A percentile compares a stretch with the other conserved stretches of the same genome.
phyloP scores from a whole-genome alignment of 352 stramenopile species.

The Albugo laibachii region DNA sequence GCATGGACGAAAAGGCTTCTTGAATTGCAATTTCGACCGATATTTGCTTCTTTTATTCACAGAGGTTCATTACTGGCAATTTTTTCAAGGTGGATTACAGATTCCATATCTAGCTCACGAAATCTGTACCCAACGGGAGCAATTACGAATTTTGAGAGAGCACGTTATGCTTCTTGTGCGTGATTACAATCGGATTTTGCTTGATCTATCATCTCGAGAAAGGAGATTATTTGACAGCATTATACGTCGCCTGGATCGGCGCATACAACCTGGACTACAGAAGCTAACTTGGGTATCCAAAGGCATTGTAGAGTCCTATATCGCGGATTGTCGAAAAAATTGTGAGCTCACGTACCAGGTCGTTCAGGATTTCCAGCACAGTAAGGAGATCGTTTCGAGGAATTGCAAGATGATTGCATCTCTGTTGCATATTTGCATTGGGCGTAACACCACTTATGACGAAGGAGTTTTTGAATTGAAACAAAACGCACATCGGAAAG shows the following conservation, averaged over 20 bases:
- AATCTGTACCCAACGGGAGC: slow-evolving; percentile 87
- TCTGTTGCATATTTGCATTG: slow-evolving; percentile 83
- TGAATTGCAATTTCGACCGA: slow-evolving; percentile 91
- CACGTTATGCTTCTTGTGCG: slow-evolving; percentile 90
- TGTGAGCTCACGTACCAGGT: slow-evolving; percentile 78
- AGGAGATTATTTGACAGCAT: slow-evolving; percentile 87
- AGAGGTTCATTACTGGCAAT: slow-evolving; percentile 84
- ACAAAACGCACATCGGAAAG: slow-evolving; percentile 77
- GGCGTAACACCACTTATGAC: slow-evolving; percentile 87
- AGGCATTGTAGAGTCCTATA: slow-evolving; percentile 85
- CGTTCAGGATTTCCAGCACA: slow-evolving; percentile 78
- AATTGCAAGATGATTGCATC: slow-evolving; percentile 79
- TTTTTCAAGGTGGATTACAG: slow-evolving; percentile 83
- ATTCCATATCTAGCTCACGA: slow-evolving; percentile 91
- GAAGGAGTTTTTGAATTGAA: slow-evolving; percentile 85
- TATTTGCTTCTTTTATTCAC: slow-evolving; percentile 84
- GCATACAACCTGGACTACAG: slow-evolving; percentile 81
- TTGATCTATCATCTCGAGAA: slow-evolving; percentile 81
- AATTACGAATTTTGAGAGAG: slow-evolving; percentile 80
- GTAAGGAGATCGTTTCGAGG: slow-evolving; percentile 72
- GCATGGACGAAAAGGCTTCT: slow-evolving; percentile 50
- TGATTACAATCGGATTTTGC: slow-evolving; percentile 89
- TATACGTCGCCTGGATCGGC: slow-evolving; percentile 85
- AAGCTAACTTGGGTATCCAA: slow-evolving; percentile 88
- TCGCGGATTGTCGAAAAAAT: slow-evolving; percentile 79